Evolutionary conservation across 2,329 filamentous ascomycete species (phyloP).

Genomic region (Aspergillus proliferans): DNA sequence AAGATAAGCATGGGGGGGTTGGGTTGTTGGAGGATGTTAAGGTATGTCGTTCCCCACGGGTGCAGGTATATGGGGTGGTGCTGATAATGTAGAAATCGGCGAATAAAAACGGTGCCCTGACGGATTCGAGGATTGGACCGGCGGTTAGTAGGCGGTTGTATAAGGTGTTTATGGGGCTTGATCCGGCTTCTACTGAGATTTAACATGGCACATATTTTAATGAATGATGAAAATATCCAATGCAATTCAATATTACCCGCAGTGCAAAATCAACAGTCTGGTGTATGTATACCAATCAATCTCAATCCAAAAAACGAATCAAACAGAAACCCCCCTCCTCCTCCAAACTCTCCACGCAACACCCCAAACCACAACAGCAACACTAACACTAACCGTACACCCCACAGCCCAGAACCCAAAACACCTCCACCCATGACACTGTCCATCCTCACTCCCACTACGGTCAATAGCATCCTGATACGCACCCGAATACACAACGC

Average conservation of each 20-base stretch:
- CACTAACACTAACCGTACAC: slow-evolving; percentile 63
- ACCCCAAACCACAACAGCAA: slow-evolving; percentile 65
- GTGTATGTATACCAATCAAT: not conserved
- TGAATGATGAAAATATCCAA: too few species aligned
- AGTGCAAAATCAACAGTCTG: too few species aligned
- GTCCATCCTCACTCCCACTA: slow-evolving; percentile 37
- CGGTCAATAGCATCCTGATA: slow-evolving; percentile 41
- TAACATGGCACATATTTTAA: slow-evolving; percentile 10
- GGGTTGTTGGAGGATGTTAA: slow-evolving; percentile 56
- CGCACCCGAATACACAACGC: slow-evolving; percentile 66
- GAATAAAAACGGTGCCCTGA: slow-evolving; percentile 41
- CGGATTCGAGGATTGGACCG: slow-evolving; percentile 43
- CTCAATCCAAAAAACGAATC: slow-evolving; percentile 1
- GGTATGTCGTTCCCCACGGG: slow-evolving; percentile 19
- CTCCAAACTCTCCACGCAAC: slow-evolving; percentile 86
- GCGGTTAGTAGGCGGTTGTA: slow-evolving; percentile 43
- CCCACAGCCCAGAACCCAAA: slow-evolving; percentile 88
- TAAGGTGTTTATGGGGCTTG: slow-evolving; percentile 45
- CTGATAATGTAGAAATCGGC: slow-evolving; percentile 36
- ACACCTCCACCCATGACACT: slow-evolving; percentile 77
- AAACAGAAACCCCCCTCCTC: slow-evolving; percentile 66
- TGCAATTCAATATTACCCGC: too few species aligned
- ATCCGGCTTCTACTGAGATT: slow-evolving; percentile 40
- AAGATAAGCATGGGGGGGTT: slow-evolving; percentile 51
- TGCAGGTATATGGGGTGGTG: not conserved